Conservation (phyloP, 2,329 filamentous ascomycete species). For the Didymella exigua region DNA sequence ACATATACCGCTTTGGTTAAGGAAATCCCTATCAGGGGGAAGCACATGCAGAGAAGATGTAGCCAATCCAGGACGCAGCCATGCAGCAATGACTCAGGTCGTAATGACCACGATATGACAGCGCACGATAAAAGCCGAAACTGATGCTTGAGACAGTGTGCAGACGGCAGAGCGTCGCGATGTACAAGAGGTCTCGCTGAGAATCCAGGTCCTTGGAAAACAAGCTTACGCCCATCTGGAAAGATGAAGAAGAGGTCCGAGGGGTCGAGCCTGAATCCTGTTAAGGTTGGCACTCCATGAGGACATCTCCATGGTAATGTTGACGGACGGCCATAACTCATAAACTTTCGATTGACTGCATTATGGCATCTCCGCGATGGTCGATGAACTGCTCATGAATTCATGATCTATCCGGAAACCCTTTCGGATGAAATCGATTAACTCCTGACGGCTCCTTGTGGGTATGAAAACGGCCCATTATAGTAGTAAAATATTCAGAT, state of each 20-base stretch:
- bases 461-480: constrained; percentile 34
- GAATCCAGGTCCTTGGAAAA: neutral
- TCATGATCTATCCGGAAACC: constrained; percentile 27
- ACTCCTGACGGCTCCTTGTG: constrained; percentile 33
- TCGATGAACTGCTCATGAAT: constrained; percentile 11
- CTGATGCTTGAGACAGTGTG: neutral
- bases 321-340: constrained; percentile 15
- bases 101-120: neutral
- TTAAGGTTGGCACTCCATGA: constrained; percentile 1
- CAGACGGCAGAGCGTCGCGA: neutral
- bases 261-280: neutral
- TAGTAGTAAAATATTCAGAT: constrained; percentile 38
- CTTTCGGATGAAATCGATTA: constrained; percentile 33
- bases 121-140: neutral
- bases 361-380: constrained; percentile 13
- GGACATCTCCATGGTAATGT: constrained; percentile 1
- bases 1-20: constrained; percentile 33
- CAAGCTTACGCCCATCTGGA: constrained; percentile 12
- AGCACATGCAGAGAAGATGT: constrained; percentile 41
- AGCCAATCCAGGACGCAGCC: constrained; percentile 14
- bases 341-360: constrained; percentile 16
- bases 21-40: constrained; percentile 33
- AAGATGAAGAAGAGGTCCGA: constrained; percentile 2
- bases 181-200: neutral
- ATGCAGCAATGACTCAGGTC: constrained; percentile 7